These are phyloP conservation scores for Beauveria sp. DNA, from an alignment of 2,329 filamentous ascomycete species.

Conservation along the genomic window DNA sequence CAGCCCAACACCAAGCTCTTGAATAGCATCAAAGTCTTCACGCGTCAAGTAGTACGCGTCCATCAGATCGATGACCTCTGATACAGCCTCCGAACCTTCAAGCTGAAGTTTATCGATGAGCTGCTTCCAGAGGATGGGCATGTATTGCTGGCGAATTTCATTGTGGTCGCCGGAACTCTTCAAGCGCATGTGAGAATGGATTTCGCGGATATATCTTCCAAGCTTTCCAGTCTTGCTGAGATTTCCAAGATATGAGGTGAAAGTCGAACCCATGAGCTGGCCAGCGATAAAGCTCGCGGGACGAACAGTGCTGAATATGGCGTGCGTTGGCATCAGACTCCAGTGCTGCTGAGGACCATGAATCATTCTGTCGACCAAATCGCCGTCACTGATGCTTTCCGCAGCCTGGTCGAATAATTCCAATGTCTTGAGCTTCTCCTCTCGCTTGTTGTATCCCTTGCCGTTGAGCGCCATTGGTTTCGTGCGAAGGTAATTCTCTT, in stretches of 20 bases:
- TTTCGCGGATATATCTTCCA: constrained; percentile 77
- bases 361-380: constrained; percentile 95
- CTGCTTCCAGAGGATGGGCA: constrained; percentile 79
- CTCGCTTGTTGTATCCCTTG: constrained; percentile 49
- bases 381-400: constrained; percentile 93
- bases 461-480: constrained; percentile 60
- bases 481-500: constrained; percentile 91
- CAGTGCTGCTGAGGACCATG: constrained; percentile 97
- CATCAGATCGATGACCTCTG: constrained; percentile 87
- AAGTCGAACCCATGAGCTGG: constrained; percentile 64
- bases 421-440: constrained; percentile 72
- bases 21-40: constrained; percentile 88
- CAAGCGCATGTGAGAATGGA: constrained; percentile 94
- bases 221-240: constrained; percentile 81
- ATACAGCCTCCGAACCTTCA: constrained; percentile 75
- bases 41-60: constrained; percentile 92
- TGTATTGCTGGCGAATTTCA: constrained; percentile 88
- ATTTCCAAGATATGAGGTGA: constrained; percentile 90
- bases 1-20: constrained; percentile 81
- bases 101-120: constrained; percentile 65
- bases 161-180: constrained; percentile 83
- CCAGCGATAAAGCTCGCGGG: constrained; percentile 84
- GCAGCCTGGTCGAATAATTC: constrained; percentile 83
- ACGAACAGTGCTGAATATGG: constrained; percentile 87
- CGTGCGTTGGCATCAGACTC: constrained; percentile 95